These are phyloP conservation scores for Fragaria ananassa DNA, from an alignment of 306 rosid species.

Conservation along the genomic window DNA sequence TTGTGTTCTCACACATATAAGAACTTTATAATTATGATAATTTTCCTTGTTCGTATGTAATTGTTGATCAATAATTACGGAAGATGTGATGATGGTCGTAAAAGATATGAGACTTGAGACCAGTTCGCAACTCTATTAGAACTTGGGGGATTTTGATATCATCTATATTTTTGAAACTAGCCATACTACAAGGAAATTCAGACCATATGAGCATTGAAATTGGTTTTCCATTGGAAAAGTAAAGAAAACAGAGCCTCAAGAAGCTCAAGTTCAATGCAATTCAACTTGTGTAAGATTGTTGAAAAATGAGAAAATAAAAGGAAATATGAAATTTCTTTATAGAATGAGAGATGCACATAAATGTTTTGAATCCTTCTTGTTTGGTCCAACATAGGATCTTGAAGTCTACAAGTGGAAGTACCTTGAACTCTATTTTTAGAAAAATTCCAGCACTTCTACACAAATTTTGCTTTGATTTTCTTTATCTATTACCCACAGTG, in stretches of 20 bases:
- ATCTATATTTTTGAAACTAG: not conserved
- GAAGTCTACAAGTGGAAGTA: conserved; percentile 28
- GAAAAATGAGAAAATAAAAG: no score
- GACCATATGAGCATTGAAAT: not conserved
- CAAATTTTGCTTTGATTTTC: conserved; percentile 9
- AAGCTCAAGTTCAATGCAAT: not conserved
- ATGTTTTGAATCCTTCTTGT: conserved; percentile 11
- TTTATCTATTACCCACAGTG: not conserved
- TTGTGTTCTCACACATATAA: no score
- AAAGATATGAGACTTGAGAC: not conserved
- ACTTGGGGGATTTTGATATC: not conserved
- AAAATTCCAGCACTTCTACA: conserved; percentile 22
- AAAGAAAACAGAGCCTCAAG: not conserved
- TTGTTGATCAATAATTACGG: no score
- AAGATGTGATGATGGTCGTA: no score
- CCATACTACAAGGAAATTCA: not conserved
- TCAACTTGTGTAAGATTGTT: not conserved
- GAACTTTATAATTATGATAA: not conserved
- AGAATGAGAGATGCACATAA: not conserved
- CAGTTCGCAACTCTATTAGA: not conserved
- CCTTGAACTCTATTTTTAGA: conserved; percentile 6
- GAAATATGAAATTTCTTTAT: not conserved
- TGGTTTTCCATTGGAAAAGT: not conserved
- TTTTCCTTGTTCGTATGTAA: no score
- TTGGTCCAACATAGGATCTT: conserved; percentile 34